Percentiles rank a stretch among this genome's conserved stretches.
These are phyloP conservation scores for Amanita exitialis DNA, from an alignment of 768 basidiomycete genomes.

Conservation along the genomic window DNA sequence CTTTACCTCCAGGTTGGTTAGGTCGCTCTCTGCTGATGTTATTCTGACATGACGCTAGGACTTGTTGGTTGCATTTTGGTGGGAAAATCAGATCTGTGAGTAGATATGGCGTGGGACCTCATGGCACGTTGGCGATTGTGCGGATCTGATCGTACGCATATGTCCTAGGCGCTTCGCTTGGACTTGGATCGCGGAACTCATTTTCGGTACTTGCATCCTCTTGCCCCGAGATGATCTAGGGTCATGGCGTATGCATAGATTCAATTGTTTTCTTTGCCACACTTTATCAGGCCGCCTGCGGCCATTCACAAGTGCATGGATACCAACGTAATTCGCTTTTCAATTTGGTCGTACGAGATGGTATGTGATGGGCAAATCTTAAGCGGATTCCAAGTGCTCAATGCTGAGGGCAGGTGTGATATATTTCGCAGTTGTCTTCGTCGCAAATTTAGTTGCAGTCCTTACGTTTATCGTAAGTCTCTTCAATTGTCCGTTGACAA, in stretches of 20 bases:
- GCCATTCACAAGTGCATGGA: conserved; percentile 8
- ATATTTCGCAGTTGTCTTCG: conserved; percentile 25
- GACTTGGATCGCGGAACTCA: conserved; percentile 27
- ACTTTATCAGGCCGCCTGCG: conserved; percentile 16
- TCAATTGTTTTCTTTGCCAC: conserved; percentile 21
- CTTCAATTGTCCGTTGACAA: background rate
- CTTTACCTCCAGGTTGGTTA: conserved; percentile 19
- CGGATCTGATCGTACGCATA: background rate
- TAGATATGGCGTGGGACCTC: background rate
- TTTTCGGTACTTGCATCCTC: conserved; percentile 16
- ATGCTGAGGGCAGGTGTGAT: conserved; percentile 16
- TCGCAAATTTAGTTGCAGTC: conserved; percentile 21
- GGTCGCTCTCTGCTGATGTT: background rate
- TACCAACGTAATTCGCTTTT: conserved; percentile 14
- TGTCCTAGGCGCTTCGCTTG: conserved; percentile 20
- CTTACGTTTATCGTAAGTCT: conserved; percentile 21
- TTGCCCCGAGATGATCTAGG: background rate
- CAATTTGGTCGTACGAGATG: conserved; percentile 23
- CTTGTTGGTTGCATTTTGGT: conserved; percentile 26
- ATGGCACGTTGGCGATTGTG: background rate
- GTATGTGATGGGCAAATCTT: conserved; percentile 10
- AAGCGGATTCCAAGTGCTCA: background rate
- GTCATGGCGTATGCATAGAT: conserved; percentile 13
- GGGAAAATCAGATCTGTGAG: conserved; percentile 19
- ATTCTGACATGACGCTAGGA: conserved; percentile 11